Conservation (phyloP, 2,329 filamentous ascomycete species). For the Sporothrix pallida region DNA sequence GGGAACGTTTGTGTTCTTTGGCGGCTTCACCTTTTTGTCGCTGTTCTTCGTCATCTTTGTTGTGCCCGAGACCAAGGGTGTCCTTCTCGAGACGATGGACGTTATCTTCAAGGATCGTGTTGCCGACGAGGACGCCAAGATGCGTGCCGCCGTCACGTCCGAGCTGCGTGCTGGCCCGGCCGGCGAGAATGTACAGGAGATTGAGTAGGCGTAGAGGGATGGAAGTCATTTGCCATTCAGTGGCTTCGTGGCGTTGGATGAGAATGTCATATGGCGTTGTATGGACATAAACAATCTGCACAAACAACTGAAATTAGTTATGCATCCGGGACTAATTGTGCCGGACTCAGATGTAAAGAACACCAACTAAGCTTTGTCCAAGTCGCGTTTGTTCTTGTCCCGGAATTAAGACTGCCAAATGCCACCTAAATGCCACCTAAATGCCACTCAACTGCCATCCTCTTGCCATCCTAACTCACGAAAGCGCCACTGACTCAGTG, state of each 20-base stretch:
- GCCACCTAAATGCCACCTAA: not conserved
- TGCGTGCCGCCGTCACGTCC: not conserved
- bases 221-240: no score
- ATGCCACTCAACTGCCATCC: no score
- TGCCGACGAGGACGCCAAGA: slow-evolving; percentile 20
- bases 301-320: not conserved
- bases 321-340: not conserved
- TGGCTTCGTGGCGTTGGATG: no score
- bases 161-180: not conserved
- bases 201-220: not conserved
- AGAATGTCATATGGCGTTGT: no score
- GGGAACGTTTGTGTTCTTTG: slow-evolving; percentile 10
- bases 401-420: not conserved
- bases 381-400: not conserved
- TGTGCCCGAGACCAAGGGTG: slow-evolving; percentile 5
- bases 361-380: not conserved
- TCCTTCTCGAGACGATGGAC: slow-evolving; percentile 20
- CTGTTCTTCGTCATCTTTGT: slow-evolving; percentile 16
- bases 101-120: slow-evolving; percentile 20
- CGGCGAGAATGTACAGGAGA: not conserved
- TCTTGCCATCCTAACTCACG: not conserved
- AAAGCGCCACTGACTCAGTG: slow-evolving; percentile 12
- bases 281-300: no score
- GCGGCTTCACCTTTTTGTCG: not conserved
- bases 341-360: no score